A percentile compares a stretch with the other conserved stretches of the same genome.
Conservation (phyloP, 257 asterid genomes). For the Ilex aquifolium region DNA sequence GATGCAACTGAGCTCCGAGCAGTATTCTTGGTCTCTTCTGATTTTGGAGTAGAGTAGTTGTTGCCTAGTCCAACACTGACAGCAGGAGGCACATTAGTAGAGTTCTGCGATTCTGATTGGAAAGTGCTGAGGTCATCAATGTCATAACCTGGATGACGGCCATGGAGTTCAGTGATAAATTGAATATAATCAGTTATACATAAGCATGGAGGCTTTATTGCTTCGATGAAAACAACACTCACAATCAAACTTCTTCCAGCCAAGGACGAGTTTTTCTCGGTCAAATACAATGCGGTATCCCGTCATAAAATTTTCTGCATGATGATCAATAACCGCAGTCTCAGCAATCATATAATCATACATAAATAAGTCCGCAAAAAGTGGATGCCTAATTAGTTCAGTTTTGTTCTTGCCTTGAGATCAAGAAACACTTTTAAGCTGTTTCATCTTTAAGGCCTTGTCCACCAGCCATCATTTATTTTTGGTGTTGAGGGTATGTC, state of each 20-base stretch:
- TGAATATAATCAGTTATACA: no score
- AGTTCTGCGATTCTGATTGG: conserved; percentile 30
- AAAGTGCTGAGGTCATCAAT: conserved; percentile 29
- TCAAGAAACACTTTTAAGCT: no score
- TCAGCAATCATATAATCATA: no score
- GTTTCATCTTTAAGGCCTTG: no score
- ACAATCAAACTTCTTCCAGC: conserved; percentile 73
- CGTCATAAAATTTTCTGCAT: conserved; percentile 77
- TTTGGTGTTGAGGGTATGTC: no score
- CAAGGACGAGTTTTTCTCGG: conserved; percentile 74
- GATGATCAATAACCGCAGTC: background rate
- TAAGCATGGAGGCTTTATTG: background rate
- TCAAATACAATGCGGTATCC: conserved; percentile 82
- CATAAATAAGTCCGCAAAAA: no score
- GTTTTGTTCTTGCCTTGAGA: no score
- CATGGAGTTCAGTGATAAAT: background rate
- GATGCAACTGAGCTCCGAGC: conserved; percentile 30
- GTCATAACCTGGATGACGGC: conserved; percentile 51
- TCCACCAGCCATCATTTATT: no score
- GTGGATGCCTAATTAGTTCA: no score
- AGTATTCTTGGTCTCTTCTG: conserved; percentile 15
- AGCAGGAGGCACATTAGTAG: conserved; percentile 45
- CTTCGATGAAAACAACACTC: conserved; percentile 23
- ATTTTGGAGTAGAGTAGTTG: conserved; percentile 16
- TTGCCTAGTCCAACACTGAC: conserved; percentile 30